phyloP scores from a whole-genome alignment of 495 filamentous ascomycete species.

The Penicillium lividum region DNA sequence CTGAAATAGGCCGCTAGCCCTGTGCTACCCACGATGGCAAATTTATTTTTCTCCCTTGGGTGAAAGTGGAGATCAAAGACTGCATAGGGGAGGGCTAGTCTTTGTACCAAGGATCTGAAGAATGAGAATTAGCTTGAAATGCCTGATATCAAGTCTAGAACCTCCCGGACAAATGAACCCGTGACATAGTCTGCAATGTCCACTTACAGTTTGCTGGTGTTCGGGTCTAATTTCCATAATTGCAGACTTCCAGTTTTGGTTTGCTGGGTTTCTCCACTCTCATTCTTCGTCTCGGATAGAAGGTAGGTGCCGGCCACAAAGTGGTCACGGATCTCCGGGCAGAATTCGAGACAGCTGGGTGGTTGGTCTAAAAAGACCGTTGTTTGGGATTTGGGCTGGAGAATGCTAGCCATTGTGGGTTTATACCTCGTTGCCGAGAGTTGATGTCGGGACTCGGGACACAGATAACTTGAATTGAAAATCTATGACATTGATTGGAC shows the following conservation, averaged over 20 bases:
- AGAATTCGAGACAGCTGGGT: constrained; percentile 85
- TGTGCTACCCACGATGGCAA: constrained; percentile 74
- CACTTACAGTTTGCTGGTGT: constrained; percentile 52
- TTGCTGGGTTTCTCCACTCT: constrained; percentile 45
- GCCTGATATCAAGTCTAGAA: constrained; percentile 1
- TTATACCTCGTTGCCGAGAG: too few species aligned
- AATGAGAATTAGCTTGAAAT: constrained; percentile 1
- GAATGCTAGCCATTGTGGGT: constrained; percentile 15
- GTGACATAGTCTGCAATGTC: not conserved
- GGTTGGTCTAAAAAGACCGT: constrained; percentile 56
- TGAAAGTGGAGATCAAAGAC: constrained; percentile 87
- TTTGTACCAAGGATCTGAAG: constrained; percentile 40
- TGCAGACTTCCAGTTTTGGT: constrained; percentile 71
- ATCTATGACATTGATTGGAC: constrained; percentile 2
- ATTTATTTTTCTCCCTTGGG: constrained; percentile 50
- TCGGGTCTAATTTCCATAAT: constrained; percentile 57
- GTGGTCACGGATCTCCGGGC: constrained; percentile 60
- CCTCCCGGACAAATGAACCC: not conserved
- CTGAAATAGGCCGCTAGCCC: constrained; percentile 67
- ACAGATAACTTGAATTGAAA: not conserved
- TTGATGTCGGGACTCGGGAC: too few species aligned
- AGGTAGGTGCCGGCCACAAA: constrained; percentile 88
- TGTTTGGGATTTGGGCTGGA: constrained; percentile 34
- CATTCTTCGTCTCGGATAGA: constrained; percentile 54
- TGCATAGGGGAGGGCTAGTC: constrained; percentile 61